Conservation (phyloP, 192 early-diverging fungal genomes). For the Mortierella antarctica region DNA sequence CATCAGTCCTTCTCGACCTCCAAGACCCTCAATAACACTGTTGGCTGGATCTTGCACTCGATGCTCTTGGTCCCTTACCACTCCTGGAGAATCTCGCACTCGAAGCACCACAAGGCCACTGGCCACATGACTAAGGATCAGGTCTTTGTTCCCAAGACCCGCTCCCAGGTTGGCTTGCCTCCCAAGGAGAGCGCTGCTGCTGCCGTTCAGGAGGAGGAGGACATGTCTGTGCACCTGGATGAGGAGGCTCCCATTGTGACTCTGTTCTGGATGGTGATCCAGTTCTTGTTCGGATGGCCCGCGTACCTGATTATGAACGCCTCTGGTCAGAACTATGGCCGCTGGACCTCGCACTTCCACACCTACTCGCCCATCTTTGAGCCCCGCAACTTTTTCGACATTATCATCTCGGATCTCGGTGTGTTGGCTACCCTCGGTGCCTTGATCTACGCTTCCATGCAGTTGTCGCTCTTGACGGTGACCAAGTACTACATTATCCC, state of each 20-base stretch:
- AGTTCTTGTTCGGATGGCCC: constrained; percentile 91
- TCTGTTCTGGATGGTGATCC: constrained; percentile 70
- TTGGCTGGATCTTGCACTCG: constrained; percentile 92
- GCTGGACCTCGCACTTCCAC: constrained; percentile 89
- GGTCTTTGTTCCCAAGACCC: constrained; percentile 92
- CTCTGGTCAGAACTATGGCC: constrained; percentile 81
- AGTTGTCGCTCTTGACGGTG: constrained; percentile 70
- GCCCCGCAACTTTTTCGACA: constrained; percentile 71
- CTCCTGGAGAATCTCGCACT: constrained; percentile 94
- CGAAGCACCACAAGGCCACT: constrained; percentile 93
- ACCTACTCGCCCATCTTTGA: constrained; percentile 85
- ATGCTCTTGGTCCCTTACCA: constrained; percentile 92
- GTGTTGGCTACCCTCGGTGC: constrained; percentile 64
- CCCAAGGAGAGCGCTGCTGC: constrained; percentile 53
- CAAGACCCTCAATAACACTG: constrained; percentile 86
- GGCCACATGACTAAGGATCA: constrained; percentile 92
- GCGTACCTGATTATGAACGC: constrained; percentile 83
- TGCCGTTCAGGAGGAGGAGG: constrained; percentile 53
- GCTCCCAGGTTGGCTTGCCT: constrained; percentile 66
- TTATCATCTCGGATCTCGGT: constrained; percentile 83
- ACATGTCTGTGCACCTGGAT: constrained; percentile 56
- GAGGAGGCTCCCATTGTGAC: constrained; percentile 81
- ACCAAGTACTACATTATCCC: constrained; percentile 90
- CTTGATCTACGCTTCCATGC: constrained; percentile 63
- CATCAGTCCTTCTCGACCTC: constrained; percentile 92